Conservation (phyloP, 2,329 filamentous ascomycete genomes). For the Fusarium oxysporum region DNA sequence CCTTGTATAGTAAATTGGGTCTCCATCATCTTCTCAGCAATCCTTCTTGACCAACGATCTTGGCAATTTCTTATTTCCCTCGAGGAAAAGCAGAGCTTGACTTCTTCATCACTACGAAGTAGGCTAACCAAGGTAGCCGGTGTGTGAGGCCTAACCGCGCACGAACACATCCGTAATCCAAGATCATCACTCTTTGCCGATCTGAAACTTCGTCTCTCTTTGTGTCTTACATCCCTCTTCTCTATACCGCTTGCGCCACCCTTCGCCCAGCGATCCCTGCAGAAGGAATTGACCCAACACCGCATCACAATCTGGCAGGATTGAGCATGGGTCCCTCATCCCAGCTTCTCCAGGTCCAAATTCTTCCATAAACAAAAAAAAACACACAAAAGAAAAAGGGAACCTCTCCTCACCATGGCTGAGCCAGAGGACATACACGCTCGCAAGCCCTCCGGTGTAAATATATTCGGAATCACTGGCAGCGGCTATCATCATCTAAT, state of each 20-base stretch:
- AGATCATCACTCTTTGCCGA: background rate
- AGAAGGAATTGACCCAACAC: background rate
- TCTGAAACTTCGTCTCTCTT: background rate
- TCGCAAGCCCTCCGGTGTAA: conserved; percentile 23
- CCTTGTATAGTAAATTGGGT: conserved; percentile 11
- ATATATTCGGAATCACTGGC: conserved; percentile 33
- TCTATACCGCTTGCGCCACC: conserved; percentile 22
- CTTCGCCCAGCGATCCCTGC: conserved; percentile 10
- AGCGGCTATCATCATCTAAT: conserved; percentile 40
- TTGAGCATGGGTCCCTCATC: conserved; percentile 23
- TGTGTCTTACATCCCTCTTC: background rate
- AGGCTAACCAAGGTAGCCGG: background rate
- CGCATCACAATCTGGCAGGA: background rate
- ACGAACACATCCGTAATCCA: background rate
- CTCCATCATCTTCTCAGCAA: conserved; percentile 17
- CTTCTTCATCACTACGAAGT: background rate
- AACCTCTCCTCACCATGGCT: conserved; percentile 22
- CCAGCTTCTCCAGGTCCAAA: background rate
- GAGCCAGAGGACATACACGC: conserved; percentile 23
- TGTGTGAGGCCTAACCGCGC: background rate
- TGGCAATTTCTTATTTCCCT: background rate
- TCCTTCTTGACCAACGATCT: conserved; percentile 7
- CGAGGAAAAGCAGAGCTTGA: background rate
- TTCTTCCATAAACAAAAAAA: background rate
- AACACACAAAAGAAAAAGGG: background rate